Base-by-base conservation (phyloP, 331 rosid genomes). In the Pyrus hybrid region DNA sequence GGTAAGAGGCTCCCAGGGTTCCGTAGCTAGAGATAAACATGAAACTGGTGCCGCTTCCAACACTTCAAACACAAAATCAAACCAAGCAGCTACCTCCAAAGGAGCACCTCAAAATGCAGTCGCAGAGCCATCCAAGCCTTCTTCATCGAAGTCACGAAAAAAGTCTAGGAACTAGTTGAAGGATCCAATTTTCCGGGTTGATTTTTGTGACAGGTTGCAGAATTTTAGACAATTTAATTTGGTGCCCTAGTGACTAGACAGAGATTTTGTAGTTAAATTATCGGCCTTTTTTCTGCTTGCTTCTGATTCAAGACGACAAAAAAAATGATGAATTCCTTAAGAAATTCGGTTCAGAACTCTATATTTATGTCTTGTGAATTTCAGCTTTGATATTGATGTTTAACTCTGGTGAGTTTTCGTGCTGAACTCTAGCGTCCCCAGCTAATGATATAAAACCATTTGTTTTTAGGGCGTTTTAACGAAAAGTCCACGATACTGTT, bases 1-100 rank as follows among this genome's bases (percentile, higher is more conserved):
- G 73, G 97, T 92, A 79, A 92, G 99, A 90, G 99, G 99, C 75
- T 87, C 97, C 14, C 99, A 92, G 84, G 99, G 99, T 62, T 85
- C 96, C 30, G 97, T 90, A 29, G 82, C 61, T 75, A 89, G 96
- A 92, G 99, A 92, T 4, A 94, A 92, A 82, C 91, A 86, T 0
- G 96, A 94, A 60, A 70, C 86, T 2, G 82, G 83, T 37, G 76
- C 80, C 71, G 76, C 76, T 20, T 87, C 98, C 28, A 83, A 77
- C 84, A 73, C 23, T 60, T 77, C 93, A 37, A 86, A 84, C 72
- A 67, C 86, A 26, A 91, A 91, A 82, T 71, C 96, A 32, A 91
- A 82, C 86, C 98, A 87, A 79, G 80, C 81, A 13, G 70, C 78
- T 12, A 53, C 86, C 76, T 68, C 93, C 45, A 89, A 87, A 85